phyloP scores from a whole-genome alignment of 257 asterid genomes.

The Scutellaria barbata region DNA sequence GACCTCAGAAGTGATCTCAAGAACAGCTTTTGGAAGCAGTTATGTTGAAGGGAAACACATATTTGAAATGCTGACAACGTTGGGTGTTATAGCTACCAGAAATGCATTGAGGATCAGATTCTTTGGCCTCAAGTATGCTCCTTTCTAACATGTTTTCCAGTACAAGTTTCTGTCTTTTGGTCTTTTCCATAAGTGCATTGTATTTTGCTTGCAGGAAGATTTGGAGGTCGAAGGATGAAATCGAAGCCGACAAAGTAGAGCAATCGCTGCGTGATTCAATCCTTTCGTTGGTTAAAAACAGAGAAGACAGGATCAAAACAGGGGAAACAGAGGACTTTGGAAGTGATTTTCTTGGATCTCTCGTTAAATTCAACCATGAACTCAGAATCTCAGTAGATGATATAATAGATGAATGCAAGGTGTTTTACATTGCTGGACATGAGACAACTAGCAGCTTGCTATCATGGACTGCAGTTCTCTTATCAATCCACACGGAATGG shows the following conservation, averaged over 20 bases:
- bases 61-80: conserved; percentile 43
- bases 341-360: conserved; percentile 56
- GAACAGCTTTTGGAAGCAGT: conserved; percentile 61
- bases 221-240: conserved; percentile 40
- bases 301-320: conserved; percentile 35
- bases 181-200: not conserved
- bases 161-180: not conserved
- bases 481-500: conserved; percentile 55
- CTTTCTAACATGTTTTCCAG: not conserved
- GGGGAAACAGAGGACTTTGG: conserved; percentile 40
- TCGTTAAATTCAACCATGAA: conserved; percentile 47
- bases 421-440: conserved; percentile 57
- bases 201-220: conserved; percentile 40
- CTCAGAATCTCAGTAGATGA: conserved; percentile 41
- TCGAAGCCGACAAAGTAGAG: conserved; percentile 49
- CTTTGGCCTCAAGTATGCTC: conserved; percentile 33
- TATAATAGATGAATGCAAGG: conserved; percentile 59
- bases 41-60: conserved; percentile 57
- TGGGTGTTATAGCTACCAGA: conserved; percentile 27
- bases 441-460: conserved; percentile 49
- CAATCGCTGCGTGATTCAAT: conserved; percentile 42
- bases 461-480: conserved; percentile 47
- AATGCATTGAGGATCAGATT: conserved; percentile 26
- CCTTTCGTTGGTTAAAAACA: conserved; percentile 38
- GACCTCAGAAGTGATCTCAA: conserved; percentile 55